phyloP scores from a whole-genome alignment of 1,284 basidiomycete species.

The Retiboletus flavoniger region DNA sequence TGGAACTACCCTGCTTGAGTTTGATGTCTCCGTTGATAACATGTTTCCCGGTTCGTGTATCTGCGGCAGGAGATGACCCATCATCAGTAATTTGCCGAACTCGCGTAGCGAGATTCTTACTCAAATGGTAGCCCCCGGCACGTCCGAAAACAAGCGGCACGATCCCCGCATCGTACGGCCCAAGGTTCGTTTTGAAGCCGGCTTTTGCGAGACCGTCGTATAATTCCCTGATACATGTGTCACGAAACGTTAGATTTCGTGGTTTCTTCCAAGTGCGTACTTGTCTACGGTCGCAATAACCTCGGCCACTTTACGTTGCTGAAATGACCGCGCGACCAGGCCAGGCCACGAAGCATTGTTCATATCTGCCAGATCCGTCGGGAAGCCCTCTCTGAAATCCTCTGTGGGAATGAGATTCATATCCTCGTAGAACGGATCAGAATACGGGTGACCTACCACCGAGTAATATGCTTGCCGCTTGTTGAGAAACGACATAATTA shows the following conservation, averaged over 20 bases:
- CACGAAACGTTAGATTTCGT: neutral
- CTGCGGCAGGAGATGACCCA: slow-evolving; percentile 8
- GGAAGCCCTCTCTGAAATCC: neutral
- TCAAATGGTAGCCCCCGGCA: slow-evolving; percentile 50
- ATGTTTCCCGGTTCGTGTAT: slow-evolving; percentile 45
- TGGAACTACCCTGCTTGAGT: slow-evolving; percentile 45
- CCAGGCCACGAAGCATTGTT: neutral
- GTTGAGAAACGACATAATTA: slow-evolving; percentile 49
- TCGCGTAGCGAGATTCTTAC: neutral
- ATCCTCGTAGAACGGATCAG: neutral
- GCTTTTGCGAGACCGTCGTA: slow-evolving; percentile 45
- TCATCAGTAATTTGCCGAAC: neutral
- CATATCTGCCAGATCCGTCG: slow-evolving; percentile 5
- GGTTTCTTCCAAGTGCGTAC: neutral
- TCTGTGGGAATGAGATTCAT: neutral
- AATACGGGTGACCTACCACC: slow-evolving; percentile 19
- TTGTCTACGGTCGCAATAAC: slow-evolving; percentile 1
- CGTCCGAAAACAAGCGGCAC: slow-evolving; percentile 42
- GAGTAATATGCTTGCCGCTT: slow-evolving; percentile 38
- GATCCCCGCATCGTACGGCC: slow-evolving; percentile 45
- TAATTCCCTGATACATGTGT: slow-evolving; percentile 30
- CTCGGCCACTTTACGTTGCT: neutral
- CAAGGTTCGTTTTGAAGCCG: slow-evolving; percentile 47
- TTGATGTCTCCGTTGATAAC: slow-evolving; percentile 53
- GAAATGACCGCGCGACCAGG: slow-evolving; percentile 1